A percentile compares a stretch with the other conserved stretches of the same genome.
Evolutionary conservation across 2,329 filamentous ascomycete genomes (phyloP).

Genomic region (Fusarium hostae): DNA sequence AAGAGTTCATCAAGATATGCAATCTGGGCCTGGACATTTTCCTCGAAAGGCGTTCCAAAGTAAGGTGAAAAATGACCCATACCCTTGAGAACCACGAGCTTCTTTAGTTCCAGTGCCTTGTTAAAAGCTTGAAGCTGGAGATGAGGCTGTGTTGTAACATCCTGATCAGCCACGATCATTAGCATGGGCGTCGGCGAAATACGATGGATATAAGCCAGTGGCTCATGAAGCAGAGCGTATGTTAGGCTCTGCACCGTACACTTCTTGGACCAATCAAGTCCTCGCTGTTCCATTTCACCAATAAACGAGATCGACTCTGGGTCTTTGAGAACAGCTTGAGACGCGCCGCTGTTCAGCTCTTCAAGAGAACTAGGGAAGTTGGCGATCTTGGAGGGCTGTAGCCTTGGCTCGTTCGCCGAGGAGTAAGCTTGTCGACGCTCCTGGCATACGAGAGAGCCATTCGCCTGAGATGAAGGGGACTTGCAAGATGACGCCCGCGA

Average conservation of each 20-base stretch:
- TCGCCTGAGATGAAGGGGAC: neutral
- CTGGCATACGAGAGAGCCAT: neutral
- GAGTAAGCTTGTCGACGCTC: neutral
- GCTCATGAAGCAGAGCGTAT: neutral
- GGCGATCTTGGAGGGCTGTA: neutral
- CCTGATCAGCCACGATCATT: neutral
- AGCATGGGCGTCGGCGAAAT: neutral
- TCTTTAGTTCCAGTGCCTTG: neutral
- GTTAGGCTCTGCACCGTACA: neutral
- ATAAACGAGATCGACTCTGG: neutral
- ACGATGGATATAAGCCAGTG: neutral
- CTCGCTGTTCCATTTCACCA: neutral
- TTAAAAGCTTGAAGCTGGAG: neutral
- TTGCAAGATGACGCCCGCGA: neutral
- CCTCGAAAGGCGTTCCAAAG: neutral
- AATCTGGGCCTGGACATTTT: neutral
- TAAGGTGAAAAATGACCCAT: neutral
- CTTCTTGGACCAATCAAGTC: neutral
- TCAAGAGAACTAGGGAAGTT: neutral
- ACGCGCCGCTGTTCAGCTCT: neutral
- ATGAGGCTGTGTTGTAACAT: neutral
- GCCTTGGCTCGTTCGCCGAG: neutral
- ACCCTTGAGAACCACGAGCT: neutral
- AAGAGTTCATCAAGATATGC: neutral
- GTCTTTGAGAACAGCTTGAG: neutral